Evolutionary conservation across 208 protist genomes (phyloP).

Genomic region (Endotrypanum monterogeii): DNA sequence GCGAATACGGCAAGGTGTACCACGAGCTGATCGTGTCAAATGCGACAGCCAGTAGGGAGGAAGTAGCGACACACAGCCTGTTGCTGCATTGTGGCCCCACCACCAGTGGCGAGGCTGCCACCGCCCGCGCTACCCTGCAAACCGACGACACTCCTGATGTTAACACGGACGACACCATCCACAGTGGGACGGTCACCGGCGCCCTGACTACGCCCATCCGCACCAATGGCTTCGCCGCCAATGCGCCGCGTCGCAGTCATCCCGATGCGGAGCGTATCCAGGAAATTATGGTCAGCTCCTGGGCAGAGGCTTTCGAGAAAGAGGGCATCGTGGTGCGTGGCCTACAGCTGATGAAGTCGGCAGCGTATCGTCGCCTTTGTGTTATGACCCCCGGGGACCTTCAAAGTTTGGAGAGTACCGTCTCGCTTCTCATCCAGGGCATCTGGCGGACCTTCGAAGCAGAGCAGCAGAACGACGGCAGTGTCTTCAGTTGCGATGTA

Average conservation of each 20-base stretch:
- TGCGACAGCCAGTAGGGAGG: slow-evolving; percentile 14
- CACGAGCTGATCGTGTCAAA: slow-evolving; percentile 46
- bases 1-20: slow-evolving; percentile 51
- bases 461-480: slow-evolving; percentile 71
- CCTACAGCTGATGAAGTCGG: slow-evolving; percentile 57
- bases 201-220: slow-evolving; percentile 3
- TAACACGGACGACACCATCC: slow-evolving; percentile 18
- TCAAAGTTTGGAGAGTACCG: slow-evolving; percentile 90
- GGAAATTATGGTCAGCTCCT: slow-evolving; percentile 75
- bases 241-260: slow-evolving; percentile 30
- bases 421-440: slow-evolving; percentile 91
- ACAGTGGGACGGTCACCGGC: slow-evolving; percentile 12
- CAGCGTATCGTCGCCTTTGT: slow-evolving; percentile 60
- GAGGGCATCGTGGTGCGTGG: slow-evolving; percentile 83
- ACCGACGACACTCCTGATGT: slow-evolving; percentile 5
- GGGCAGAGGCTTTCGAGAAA: slow-evolving; percentile 80
- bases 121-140: slow-evolving; percentile 5
- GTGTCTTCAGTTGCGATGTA: slow-evolving; percentile 20
- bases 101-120: background rate
- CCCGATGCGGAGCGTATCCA: slow-evolving; percentile 84
- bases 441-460: slow-evolving; percentile 92
- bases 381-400: slow-evolving; percentile 96
- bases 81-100: background rate
- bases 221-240: slow-evolving; percentile 8
- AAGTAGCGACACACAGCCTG: slow-evolving; percentile 12